A percentile compares a stretch with the other conserved stretches of the same genome.
Conservation (phyloP, 2,329 filamentous ascomycete species). For the Tolypocladium sp. region DNA sequence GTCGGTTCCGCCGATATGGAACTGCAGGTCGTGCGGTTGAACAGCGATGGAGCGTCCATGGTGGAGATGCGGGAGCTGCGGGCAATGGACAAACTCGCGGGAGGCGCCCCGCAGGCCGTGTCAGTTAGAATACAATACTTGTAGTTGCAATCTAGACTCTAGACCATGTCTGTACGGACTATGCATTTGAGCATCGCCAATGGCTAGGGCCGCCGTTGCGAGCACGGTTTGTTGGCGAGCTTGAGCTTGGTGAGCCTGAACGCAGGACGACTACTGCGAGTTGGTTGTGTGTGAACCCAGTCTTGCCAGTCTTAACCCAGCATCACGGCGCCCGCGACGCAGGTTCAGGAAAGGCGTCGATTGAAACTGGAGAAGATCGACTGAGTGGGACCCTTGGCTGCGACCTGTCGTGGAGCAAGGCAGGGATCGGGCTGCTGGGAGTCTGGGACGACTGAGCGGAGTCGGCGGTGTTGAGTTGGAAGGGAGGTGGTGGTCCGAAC, state of each 20-base stretch:
- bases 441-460: background rate
- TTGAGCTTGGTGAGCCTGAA: background rate
- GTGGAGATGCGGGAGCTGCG: slow-evolving; percentile 49
- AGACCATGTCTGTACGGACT: background rate
- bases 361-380: slow-evolving; percentile 22
- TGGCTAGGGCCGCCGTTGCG: background rate
- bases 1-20: slow-evolving; percentile 31
- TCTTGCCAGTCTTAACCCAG: background rate
- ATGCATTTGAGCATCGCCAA: background rate
- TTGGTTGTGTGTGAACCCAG: background rate
- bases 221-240: background rate
- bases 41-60: slow-evolving; percentile 42
- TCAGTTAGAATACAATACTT: background rate
- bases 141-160: background rate
- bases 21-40: slow-evolving; percentile 39
- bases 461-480: background rate
- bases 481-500: background rate
- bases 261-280: too few relatives aligned
- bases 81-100: slow-evolving; percentile 39
- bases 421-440: background rate
- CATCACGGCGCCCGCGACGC: background rate
- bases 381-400: slow-evolving; percentile 1
- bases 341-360: slow-evolving; percentile 18
- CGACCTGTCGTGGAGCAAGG: background rate
- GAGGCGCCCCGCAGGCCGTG: background rate